A percentile compares a stretch with the other conserved stretches of the same genome.
Conservation (phyloP, 2,329 filamentous ascomycete species). For the Penicillium nordicum region DNA sequence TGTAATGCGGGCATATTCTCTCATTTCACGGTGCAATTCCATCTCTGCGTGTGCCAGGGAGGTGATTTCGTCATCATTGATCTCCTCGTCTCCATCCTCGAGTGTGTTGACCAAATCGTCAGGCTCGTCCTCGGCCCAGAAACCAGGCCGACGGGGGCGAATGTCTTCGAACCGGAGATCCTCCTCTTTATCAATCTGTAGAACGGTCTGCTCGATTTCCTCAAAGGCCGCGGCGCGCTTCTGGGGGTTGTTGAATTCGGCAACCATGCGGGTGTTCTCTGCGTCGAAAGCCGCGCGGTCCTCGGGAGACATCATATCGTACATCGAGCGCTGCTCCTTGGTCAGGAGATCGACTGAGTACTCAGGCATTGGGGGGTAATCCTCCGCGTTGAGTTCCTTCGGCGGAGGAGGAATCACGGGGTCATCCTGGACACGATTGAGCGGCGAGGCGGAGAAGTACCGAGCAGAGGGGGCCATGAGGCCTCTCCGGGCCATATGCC, state of each 20-base stretch:
- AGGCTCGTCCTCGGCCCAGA: conserved; percentile 46
- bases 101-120: conserved; percentile 42
- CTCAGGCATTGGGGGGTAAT: conserved; percentile 31
- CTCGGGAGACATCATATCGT: conserved; percentile 38
- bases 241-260: conserved; percentile 37
- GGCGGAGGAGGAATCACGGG: conserved; percentile 29
- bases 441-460: conserved; percentile 35
- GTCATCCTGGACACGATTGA: conserved; percentile 34
- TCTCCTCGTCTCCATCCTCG: conserved; percentile 54
- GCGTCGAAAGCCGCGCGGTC: conserved; percentile 37
- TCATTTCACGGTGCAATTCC: conserved; percentile 80
- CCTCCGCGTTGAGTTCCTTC: conserved; percentile 28
- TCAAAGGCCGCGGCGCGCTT: conserved; percentile 29
- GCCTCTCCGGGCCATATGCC: conserved; percentile 32
- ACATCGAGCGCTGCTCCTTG: conserved; percentile 36
- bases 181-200: conserved; percentile 31
- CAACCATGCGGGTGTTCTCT: conserved; percentile 35
- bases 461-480: conserved; percentile 25
- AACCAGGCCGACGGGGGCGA: conserved; percentile 28
- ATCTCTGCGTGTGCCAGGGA: conserved; percentile 80
- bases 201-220: conserved; percentile 33
- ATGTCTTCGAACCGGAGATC: conserved; percentile 31
- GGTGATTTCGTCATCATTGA: conserved; percentile 77
- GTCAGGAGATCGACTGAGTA: conserved; percentile 37
- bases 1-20: conserved; percentile 80